Evolutionary conservation across 2,329 filamentous ascomycete genomes (phyloP).

Genomic region (Phyllosticta ampelicida): DNA sequence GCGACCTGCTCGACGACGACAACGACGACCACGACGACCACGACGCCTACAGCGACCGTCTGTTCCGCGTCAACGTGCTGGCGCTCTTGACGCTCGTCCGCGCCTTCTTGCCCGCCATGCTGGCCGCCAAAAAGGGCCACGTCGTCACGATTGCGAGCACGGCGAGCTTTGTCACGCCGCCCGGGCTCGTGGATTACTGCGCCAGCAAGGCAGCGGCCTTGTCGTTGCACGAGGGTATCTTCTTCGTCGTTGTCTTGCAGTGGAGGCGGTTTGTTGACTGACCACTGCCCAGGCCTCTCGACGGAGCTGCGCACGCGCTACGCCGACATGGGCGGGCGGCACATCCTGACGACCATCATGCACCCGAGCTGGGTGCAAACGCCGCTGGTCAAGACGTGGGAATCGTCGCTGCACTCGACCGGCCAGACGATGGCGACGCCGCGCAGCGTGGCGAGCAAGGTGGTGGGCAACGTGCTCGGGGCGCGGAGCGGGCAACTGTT

Average conservation of each 20-base stretch:
- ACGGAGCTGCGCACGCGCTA: slow-evolving; percentile 20
- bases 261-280: not conserved
- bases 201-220: slow-evolving; percentile 20
- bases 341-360: slow-evolving; percentile 21
- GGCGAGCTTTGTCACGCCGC: slow-evolving; percentile 18
- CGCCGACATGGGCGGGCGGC: slow-evolving; percentile 12
- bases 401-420: slow-evolving; percentile 12
- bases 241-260: not conserved
- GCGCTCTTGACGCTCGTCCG: slow-evolving; percentile 20
- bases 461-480: slow-evolving; percentile 19
- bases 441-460: slow-evolving; percentile 15
- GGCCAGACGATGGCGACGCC: slow-evolving; percentile 16
- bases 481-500: slow-evolving; percentile 17
- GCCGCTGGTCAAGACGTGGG: slow-evolving; percentile 16
- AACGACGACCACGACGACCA: slow-evolving; percentile 19
- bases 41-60: slow-evolving; percentile 18
- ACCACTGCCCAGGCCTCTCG: slow-evolving; percentile 14
- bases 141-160: slow-evolving; percentile 22
- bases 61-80: slow-evolving; percentile 23
- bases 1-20: slow-evolving; percentile 13
- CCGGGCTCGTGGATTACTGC: slow-evolving; percentile 21
- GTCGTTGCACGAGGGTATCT: slow-evolving; percentile 19
- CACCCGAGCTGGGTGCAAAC: slow-evolving; percentile 21
- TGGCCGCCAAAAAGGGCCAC: slow-evolving; percentile 20
- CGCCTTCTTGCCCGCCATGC: slow-evolving; percentile 23